These are phyloP conservation scores for Pelargonium myrrhifolium DNA, from an alignment of 441 rosid species.

Conservation along the genomic window DNA sequence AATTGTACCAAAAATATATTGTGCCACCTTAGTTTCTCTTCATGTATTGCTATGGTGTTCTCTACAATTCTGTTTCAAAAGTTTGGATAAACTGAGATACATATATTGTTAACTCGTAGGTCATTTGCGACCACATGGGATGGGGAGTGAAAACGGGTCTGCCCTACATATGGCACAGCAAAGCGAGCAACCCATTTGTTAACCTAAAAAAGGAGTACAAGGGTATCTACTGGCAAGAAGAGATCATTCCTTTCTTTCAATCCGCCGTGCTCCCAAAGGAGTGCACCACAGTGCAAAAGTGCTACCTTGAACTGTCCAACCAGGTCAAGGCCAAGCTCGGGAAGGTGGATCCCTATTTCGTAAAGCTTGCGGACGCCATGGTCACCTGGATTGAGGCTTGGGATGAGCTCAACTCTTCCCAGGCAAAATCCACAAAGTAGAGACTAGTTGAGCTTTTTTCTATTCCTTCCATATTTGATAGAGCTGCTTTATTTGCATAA, in stretches of 20 bases:
- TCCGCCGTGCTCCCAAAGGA: conserved; percentile 62
- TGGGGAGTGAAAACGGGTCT: conserved; percentile 89
- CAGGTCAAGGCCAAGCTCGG: conserved; percentile 75
- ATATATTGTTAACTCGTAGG: conserved; percentile 28
- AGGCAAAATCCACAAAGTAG: neutral
- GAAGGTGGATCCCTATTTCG: conserved; percentile 75
- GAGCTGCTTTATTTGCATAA: neutral
- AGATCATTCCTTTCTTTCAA: conserved; percentile 94
- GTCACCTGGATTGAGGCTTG: conserved; percentile 92
- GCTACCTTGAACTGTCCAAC: conserved; percentile 78
- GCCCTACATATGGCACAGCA: conserved; percentile 92
- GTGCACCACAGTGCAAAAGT: conserved; percentile 74
- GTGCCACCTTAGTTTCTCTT: no score
- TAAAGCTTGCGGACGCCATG: conserved; percentile 92
- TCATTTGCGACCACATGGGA: conserved; percentile 83
- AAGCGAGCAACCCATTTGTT: conserved; percentile 94
- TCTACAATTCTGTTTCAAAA: conserved; percentile 15
- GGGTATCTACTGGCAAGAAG: conserved; percentile 79
- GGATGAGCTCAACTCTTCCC: conserved; percentile 74
- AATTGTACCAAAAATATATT: no score
- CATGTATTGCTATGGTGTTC: no score
- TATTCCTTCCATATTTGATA: neutral
- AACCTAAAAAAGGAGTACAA: conserved; percentile 8
- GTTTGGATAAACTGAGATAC: neutral
- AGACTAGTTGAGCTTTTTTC: neutral